A percentile compares a stretch with the other conserved stretches of the same genome.
phyloP scores from a whole-genome alignment of 2,329 filamentous ascomycete genomes.

The Alternaria incomplexa region DNA sequence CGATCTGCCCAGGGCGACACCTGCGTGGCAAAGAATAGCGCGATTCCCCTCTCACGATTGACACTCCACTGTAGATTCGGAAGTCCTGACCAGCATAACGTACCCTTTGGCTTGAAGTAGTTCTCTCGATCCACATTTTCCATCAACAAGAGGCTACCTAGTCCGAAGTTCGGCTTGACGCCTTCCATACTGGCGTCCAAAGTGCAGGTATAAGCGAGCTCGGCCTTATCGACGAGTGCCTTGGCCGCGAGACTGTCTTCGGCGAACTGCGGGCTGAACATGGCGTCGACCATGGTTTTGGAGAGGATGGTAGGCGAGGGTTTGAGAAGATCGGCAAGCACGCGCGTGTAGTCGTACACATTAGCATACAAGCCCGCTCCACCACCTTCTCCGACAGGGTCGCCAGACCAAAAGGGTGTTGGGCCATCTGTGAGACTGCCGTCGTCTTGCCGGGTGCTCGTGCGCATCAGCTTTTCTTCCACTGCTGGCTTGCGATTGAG shows the following conservation, averaged over 20 bases:
- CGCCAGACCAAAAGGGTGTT: slow-evolving; percentile 14
- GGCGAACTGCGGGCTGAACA: slow-evolving; percentile 33
- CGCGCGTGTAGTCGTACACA: slow-evolving; percentile 29
- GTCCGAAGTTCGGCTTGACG: slow-evolving; percentile 18
- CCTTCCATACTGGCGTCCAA: slow-evolving; percentile 19
- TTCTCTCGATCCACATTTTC: slow-evolving; percentile 23
- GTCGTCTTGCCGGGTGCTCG: slow-evolving; percentile 22
- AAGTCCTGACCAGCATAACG: slow-evolving; percentile 30
- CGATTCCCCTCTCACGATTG: slow-evolving; percentile 31
- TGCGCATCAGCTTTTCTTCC: slow-evolving; percentile 22
- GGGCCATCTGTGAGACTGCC: slow-evolving; percentile 21
- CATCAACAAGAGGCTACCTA: slow-evolving; percentile 23
- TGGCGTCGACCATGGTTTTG: slow-evolving; percentile 20
- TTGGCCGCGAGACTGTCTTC: slow-evolving; percentile 27
- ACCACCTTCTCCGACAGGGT: slow-evolving; percentile 19
- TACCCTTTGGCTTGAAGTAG: slow-evolving; percentile 28
- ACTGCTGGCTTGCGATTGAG: slow-evolving; percentile 21
- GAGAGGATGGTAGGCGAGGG: slow-evolving; percentile 21
- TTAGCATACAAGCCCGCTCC: slow-evolving; percentile 30
- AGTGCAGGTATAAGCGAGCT: slow-evolving; percentile 2
- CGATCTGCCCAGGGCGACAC: slow-evolving; percentile 28
- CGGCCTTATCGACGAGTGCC: slow-evolving; percentile 34
- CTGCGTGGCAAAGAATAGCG: slow-evolving; percentile 30
- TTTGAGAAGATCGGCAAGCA: slow-evolving; percentile 29
- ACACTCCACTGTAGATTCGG: slow-evolving; percentile 29